Base-by-base conservation (phyloP, 2,329 filamentous ascomycete genomes). In the Fusarium paranaense region DNA sequence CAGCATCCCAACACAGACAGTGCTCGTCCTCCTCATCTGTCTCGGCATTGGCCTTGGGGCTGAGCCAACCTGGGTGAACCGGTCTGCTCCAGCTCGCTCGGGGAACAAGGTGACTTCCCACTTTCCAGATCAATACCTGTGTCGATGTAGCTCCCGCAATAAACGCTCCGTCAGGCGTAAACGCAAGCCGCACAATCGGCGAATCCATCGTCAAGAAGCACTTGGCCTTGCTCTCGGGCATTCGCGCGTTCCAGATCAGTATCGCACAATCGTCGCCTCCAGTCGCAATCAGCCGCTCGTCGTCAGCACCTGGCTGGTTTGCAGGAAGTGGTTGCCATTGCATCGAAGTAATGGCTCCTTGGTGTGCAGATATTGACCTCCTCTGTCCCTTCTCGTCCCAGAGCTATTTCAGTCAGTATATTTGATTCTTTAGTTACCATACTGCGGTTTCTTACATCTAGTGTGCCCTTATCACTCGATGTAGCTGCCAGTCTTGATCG, bases 231-330 rank as follows among this genome's bases (percentile, higher is more conserved):
- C 84, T 86, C 62, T 90, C 89, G 1, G 86, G 80, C 40, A 84
- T 85, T 57, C 87, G 85, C 4, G 87, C 89, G 74, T 92, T 91
- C 89, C 90, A 92, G 30, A 92, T 88, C 54, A 87, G 83, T 58
- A 92, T 90, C 13, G 88, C 88, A 27, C 89, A 89, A 74, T 92
- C 90, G 70, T 92, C 90, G 4, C 88, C 88, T 27, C 89, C 90
- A 2, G 90, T 90, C 9, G 90, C 90, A 65, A 91, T 85, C 5
- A 92, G 82, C 27, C 90, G 85, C 71, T 91, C 89, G 59, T 87
- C 86, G 8, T 86, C 82, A 22, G 75, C 69, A 9, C 65, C 79
- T 16, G 80, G 76, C 65, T 86, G 84, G n/a, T 65, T 75, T 7
- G 78, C 70, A 3, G 78, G 76, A 20, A 89, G 72, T 13, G 90